Evolutionary conservation across 2,329 filamentous ascomycete genomes (phyloP), one percentile per base, ranked within the genome.

Genomic region (Pseudonectria buxi): DNA sequence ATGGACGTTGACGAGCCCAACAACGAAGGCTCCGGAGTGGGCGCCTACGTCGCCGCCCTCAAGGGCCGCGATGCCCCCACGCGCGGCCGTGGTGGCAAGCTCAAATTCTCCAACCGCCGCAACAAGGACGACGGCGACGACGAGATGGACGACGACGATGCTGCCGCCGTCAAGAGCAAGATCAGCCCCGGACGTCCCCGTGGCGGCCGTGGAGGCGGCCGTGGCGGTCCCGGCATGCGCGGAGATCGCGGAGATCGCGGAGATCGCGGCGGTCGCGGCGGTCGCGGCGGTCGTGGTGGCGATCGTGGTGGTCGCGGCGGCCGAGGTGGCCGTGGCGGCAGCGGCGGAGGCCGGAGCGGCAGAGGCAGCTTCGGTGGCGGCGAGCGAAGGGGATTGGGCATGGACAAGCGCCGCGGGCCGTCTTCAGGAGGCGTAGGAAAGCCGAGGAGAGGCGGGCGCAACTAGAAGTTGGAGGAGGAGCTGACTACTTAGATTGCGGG

Each of bases 61-160:
- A 76, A 77, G 56, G 76, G 81, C 54, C 76, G 78, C 53, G 78
- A 85, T 50, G 76, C 73, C 2, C 77, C 75, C 13, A 72, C 72
- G 51, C 72, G 79, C 28, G 80, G 81, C 14, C 72, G 78, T 40
- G 74, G 78, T 33, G 81, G 81, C 30, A 76, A 78, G 58, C 66
- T 86, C 50, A 85, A 84, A 67, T 84, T 83, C 64, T 79, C 76
- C 26, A 85, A 84, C 59, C 74, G 71, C 55, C 68, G 67, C 36
- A 59, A 60, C 37, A 63, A 63, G 32, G 65, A 65, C 18, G 64
- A 63, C 11, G 62, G 65, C 18, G 59, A 65, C 25, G 70, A 71
- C 12, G 70, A 73, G 33, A 73, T 74, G 59, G 69, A 71, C 18
- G 70, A 71, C 18, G 67, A 67, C 26, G 71, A 72, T 37, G 68